Conservation (phyloP, 2,329 filamentous ascomycete species). For the Berkeleyomyces rouxiae region DNA sequence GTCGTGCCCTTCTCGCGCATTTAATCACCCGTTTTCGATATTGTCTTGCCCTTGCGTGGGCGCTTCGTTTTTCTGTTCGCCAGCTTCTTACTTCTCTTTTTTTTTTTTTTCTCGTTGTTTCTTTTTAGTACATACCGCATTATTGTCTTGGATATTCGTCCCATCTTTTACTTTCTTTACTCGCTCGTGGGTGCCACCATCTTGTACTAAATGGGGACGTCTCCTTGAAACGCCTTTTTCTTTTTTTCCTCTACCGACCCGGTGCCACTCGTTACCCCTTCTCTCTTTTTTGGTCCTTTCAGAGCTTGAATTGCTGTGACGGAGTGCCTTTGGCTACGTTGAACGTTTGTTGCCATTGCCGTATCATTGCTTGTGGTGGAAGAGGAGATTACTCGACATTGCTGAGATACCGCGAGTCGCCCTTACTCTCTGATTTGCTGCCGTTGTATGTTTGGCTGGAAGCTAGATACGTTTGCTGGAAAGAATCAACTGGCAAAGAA, state of each 20-base stretch:
- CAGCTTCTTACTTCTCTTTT: background rate
- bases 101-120: background rate
- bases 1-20: conserved; percentile 2
- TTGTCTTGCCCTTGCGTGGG: conserved; percentile 4
- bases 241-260: conserved; percentile 5
- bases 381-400: background rate
- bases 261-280: conserved; percentile 5
- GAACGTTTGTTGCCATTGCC: background rate
- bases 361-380: background rate
- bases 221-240: conserved; percentile 9
- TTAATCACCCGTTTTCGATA: conserved; percentile 16
- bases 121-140: conserved; percentile 1
- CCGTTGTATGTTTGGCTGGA: background rate
- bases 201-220: conserved; percentile 5
- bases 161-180: conserved; percentile 15
- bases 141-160: conserved; percentile 19
- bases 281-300: background rate
- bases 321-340: conserved; percentile 10
- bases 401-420: background rate
- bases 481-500: background rate
- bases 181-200: conserved; percentile 16
- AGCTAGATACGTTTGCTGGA: background rate
- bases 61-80: background rate
- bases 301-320: conserved; percentile 2
- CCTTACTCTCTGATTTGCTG: background rate